Evolutionary conservation across 2,329 filamentous ascomycete species (phyloP).

Genomic region (Colletotrichum spinosum): DNA sequence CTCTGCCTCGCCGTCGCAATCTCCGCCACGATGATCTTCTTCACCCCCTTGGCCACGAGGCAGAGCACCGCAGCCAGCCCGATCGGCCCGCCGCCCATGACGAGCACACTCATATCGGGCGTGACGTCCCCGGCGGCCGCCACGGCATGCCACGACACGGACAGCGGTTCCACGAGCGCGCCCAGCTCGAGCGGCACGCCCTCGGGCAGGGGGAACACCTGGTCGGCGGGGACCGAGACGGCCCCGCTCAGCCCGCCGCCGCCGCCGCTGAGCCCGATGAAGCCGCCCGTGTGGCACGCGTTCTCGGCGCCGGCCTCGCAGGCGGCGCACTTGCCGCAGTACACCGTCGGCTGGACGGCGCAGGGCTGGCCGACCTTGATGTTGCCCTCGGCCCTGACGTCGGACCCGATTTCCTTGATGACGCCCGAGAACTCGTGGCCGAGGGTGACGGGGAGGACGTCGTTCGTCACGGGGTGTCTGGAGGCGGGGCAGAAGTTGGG

Average conservation of each 20-base stretch:
- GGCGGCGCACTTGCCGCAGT: conserved; percentile 64
- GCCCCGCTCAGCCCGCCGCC: conserved; percentile 66
- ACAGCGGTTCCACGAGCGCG: conserved; percentile 72
- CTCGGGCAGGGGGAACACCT: conserved; percentile 60
- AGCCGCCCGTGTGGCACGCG: conserved; percentile 56
- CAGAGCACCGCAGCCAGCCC: conserved; percentile 70
- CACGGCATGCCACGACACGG: conserved; percentile 74
- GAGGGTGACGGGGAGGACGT: conserved; percentile 66
- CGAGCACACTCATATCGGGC: conserved; percentile 59
- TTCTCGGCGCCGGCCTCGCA: conserved; percentile 57
- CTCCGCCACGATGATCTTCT: conserved; percentile 69
- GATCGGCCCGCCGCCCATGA: conserved; percentile 73
- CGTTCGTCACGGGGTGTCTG: conserved; percentile 68
- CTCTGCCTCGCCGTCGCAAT: conserved; percentile 61
- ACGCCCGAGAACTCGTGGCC: conserved; percentile 74
- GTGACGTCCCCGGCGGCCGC: conserved; percentile 42
- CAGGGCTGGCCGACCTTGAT: conserved; percentile 66
- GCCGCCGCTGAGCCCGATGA: conserved; percentile 52
- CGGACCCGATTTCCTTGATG: conserved; percentile 60
- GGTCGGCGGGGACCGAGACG: conserved; percentile 59
- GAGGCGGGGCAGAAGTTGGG: conserved; percentile 44
- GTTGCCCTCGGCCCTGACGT: conserved; percentile 10
- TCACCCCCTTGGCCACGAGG: conserved; percentile 63
- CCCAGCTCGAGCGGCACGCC: conserved; percentile 63
- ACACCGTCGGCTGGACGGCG: conserved; percentile 68